Conservation (phyloP, 306 rosid genomes). For the Lathyrus oleraceus region DNA sequence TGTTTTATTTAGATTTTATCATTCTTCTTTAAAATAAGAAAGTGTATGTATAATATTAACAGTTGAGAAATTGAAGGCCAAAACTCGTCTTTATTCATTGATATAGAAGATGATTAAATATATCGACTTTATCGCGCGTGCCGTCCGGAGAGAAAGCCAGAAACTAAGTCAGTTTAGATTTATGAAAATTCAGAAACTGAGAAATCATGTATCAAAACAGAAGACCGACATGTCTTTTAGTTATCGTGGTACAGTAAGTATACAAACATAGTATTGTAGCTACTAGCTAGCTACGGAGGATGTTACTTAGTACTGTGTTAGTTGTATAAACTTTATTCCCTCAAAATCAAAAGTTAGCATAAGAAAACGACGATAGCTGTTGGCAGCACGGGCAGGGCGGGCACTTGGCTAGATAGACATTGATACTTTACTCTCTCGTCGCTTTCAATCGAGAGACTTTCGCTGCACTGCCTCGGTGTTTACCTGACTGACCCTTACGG, state of each 20-base stretch:
- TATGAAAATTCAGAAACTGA: conserved; percentile 5
- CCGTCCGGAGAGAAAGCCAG: conserved; percentile 63
- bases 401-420: conserved; percentile 38
- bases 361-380: conserved; percentile 54
- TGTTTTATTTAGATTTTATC: no score
- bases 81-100: background rate
- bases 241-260: background rate
- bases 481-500: conserved; percentile 8
- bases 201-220: conserved; percentile 22
- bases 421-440: conserved; percentile 39
- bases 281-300: background rate
- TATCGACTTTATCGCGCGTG: conserved; percentile 68
- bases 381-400: conserved; percentile 34
- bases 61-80: background rate
- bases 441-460: conserved; percentile 30
- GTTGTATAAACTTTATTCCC: conserved; percentile 25
- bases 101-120: background rate
- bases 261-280: conserved; percentile 24
- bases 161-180: background rate
- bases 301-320: background rate
- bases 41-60: background rate
- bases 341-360: background rate
- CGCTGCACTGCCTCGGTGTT: background rate
- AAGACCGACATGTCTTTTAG: conserved; percentile 34
- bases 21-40: no score